Conservation (phyloP, 2,329 filamentous ascomycete species). For the Mollisiaceae sp. region DNA sequence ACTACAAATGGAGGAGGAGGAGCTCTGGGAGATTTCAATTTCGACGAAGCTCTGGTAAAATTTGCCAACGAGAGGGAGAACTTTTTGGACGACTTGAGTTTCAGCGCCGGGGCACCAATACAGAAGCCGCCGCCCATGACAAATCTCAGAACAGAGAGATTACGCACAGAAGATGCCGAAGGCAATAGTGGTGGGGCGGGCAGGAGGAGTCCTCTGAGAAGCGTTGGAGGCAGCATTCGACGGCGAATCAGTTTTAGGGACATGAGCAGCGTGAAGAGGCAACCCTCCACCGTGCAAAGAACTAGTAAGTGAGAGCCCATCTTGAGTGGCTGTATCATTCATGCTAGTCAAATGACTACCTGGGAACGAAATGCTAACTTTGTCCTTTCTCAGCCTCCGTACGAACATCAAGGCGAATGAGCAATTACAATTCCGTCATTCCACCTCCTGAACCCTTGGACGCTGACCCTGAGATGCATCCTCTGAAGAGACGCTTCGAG, state of each 20-base stretch:
- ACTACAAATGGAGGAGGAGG: constrained; percentile 37
- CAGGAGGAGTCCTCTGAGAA: constrained; percentile 51
- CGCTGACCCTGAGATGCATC: constrained; percentile 91
- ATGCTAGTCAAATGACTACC: not conserved
- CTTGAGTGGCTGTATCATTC: not conserved
- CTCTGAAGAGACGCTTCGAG: constrained; percentile 90
- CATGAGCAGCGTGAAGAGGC: constrained; percentile 93
- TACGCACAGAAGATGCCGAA: constrained; percentile 74
- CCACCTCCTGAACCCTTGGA: constrained; percentile 91
- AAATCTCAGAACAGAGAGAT: constrained; percentile 80
- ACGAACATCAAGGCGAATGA: constrained; percentile 85
- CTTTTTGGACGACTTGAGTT: constrained; percentile 90
- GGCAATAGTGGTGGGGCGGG: constrained; percentile 22
- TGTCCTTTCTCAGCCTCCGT: constrained; percentile 59
- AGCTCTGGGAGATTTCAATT: constrained; percentile 75
- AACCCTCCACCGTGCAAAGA: constrained; percentile 72
- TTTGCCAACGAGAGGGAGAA: constrained; percentile 95
- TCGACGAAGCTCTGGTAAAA: constrained; percentile 90
- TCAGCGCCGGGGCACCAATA: constrained; percentile 77
- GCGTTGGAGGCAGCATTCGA: constrained; percentile 82
- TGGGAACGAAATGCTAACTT: constrained; percentile 23
- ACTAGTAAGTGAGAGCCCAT: constrained; percentile 64
- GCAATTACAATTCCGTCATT: constrained; percentile 98
- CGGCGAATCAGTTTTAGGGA: constrained; percentile 92
- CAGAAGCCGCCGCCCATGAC: constrained; percentile 73